Percentiles rank a stretch among this genome's conserved stretches.
Conservation (phyloP, 345 rosid genomes). For the Syzygium jambos region DNA sequence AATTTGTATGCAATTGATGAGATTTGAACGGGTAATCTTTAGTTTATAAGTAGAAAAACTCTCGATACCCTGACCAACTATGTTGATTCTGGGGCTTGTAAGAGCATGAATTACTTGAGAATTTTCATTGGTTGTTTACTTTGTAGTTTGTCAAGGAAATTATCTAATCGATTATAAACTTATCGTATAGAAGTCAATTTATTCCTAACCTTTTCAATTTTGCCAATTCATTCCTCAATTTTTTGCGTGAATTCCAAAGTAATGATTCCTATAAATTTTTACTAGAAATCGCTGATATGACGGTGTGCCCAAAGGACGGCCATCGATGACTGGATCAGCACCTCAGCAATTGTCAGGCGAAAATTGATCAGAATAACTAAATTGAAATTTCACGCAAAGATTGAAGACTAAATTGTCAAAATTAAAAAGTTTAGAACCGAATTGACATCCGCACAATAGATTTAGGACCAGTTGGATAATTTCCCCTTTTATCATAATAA, state of each 20-base stretch:
- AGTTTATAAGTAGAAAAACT: not conserved
- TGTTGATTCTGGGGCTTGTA: not conserved
- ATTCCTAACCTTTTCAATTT: not conserved
- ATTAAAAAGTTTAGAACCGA: not conserved
- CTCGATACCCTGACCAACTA: not conserved
- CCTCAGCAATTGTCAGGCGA: fast-evolving
- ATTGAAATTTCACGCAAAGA: not conserved
- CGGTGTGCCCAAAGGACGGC: too few relatives aligned
- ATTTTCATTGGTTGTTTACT: not conserved
- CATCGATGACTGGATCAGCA: fast-evolving
- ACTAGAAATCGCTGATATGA: too few relatives aligned
- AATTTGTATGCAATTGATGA: not conserved
- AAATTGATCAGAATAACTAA: not conserved
- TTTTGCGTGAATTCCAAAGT: not conserved
- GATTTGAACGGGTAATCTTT: not conserved
- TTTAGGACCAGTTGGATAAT: fast-evolving
- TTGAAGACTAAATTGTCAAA: not conserved
- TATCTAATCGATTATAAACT: not conserved
- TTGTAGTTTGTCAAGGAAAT: too few relatives aligned
- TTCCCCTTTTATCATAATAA: not conserved
- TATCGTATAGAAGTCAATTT: not conserved
- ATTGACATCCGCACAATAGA: not conserved
- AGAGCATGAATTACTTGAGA: not conserved
- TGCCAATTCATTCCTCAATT: not conserved
- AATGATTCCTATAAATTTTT: not conserved